These are phyloP conservation scores for Penicillium goetzii DNA, from an alignment of 495 filamentous ascomycete genomes.

Conservation along the genomic window DNA sequence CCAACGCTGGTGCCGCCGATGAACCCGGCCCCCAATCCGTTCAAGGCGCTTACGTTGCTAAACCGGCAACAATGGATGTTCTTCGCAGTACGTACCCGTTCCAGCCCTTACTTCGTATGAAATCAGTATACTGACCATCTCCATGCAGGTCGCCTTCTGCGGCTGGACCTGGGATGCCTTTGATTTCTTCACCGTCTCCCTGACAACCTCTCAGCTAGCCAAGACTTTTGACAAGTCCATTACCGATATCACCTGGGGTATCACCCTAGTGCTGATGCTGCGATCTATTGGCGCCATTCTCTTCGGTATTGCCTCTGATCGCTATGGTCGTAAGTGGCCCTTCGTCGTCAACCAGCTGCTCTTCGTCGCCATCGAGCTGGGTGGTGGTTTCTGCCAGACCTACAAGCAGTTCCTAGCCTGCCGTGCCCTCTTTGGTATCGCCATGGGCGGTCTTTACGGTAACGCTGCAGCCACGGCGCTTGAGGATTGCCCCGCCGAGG, in stretches of 20 bases:
- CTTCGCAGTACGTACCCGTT: slow-evolving; percentile 58
- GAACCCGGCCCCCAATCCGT: slow-evolving; percentile 77
- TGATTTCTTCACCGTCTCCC: slow-evolving; percentile 88
- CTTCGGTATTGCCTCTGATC: slow-evolving; percentile 81
- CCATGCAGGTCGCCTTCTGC: slow-evolving; percentile 54
- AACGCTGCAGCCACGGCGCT: slow-evolving; percentile 86
- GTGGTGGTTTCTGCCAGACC: slow-evolving; percentile 76
- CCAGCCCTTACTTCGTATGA: neutral
- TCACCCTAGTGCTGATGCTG: slow-evolving; percentile 83
- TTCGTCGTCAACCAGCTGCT: slow-evolving; percentile 82
- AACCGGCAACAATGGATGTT: slow-evolving; percentile 83
- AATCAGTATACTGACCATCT: slow-evolving; percentile 10
- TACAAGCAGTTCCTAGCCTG: slow-evolving; percentile 80
- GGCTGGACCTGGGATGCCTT: slow-evolving; percentile 89
- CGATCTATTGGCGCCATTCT: slow-evolving; percentile 89
- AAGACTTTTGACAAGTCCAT: slow-evolving; percentile 66
- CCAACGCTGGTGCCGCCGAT: slow-evolving; percentile 76
- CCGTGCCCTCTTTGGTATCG: slow-evolving; percentile 83
- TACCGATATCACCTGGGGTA: slow-evolving; percentile 87
- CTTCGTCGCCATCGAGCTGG: slow-evolving; percentile 80
- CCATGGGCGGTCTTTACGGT: slow-evolving; percentile 88
- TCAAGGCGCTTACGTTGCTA: slow-evolving; percentile 68
- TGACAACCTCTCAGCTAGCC: slow-evolving; percentile 72
- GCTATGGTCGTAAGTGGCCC: slow-evolving; percentile 87
- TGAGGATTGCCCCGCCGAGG: slow-evolving; percentile 77